Evolutionary conservation across 495 filamentous ascomycete species (phyloP).

Genomic region (Pseudevernia furfuracea): DNA sequence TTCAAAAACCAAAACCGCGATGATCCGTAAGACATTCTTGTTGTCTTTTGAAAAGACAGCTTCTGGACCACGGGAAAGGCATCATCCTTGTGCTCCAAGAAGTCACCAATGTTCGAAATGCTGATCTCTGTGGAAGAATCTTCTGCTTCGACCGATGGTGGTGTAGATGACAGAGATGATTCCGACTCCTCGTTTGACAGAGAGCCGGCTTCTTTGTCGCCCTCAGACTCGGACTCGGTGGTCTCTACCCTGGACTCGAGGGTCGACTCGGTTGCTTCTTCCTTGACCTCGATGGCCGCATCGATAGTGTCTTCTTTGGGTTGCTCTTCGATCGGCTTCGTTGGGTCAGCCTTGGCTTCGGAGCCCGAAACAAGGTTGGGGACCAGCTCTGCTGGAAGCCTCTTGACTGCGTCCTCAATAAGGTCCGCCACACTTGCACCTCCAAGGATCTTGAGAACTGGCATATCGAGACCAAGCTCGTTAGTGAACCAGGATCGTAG

Average conservation of each 20-base stretch:
- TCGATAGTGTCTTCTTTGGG: neutral
- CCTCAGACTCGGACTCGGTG: neutral
- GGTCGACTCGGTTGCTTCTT: neutral
- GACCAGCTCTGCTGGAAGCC: slow-evolving; percentile 3
- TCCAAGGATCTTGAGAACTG: slow-evolving; percentile 43
- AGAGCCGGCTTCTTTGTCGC: neutral
- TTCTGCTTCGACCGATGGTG: neutral
- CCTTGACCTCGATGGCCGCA: neutral
- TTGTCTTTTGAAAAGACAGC: neutral
- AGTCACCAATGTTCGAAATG: neutral
- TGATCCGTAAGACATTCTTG: slow-evolving; percentile 35
- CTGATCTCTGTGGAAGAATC: neutral
- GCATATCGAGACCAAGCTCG: slow-evolving; percentile 35
- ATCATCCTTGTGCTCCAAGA: neutral
- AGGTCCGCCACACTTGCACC: slow-evolving; percentile 1
- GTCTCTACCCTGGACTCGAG: neutral
- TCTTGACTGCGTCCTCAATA: neutral
- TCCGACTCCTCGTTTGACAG: neutral
- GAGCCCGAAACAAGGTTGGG: neutral
- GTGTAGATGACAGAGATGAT: neutral
- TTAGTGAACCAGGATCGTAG: slow-evolving; percentile 36
- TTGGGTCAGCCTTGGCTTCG: neutral
- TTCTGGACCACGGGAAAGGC: neutral
- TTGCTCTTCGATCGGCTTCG: neutral
- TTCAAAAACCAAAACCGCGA: slow-evolving; percentile 43